Percentiles rank a stretch among this genome's conserved stretches.
Evolutionary conservation across 73 alveolate genomes (phyloP).

Genomic region (Tetrahymena elliotti): DNA sequence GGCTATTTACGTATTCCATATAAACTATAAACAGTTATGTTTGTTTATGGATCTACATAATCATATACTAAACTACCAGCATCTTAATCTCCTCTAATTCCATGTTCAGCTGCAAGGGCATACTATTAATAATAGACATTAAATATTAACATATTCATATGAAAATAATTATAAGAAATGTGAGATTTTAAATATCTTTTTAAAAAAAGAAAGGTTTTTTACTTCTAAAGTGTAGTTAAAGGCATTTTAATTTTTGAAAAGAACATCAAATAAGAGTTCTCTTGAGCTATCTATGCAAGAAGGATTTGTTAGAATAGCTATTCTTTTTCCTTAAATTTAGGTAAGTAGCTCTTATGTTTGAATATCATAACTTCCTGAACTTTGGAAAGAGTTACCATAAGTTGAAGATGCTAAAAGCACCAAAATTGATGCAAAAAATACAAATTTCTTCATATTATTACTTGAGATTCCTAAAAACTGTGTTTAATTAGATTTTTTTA

Average conservation of each 20-base stretch:
- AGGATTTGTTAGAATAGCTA: background rate
- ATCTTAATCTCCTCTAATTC: constrained; percentile 37
- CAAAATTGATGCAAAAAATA: background rate
- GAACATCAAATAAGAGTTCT: background rate
- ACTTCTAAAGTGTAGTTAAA: background rate
- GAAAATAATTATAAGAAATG: no score
- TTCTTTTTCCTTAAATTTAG: background rate
- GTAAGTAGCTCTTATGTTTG: background rate
- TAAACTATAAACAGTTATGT: constrained; percentile 11
- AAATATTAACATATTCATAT: background rate
- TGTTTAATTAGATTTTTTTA: no score
- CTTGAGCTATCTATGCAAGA: background rate
- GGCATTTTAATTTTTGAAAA: background rate
- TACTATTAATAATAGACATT: background rate
- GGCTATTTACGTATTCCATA: constrained; percentile 28
- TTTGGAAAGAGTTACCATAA: background rate
- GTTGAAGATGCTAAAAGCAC: background rate
- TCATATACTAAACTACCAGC: constrained; percentile 24
- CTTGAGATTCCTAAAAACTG: background rate
- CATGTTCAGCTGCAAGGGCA: constrained; percentile 40
- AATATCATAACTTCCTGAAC: background rate
- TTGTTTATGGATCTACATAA: constrained; percentile 33
- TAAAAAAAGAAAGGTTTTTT: background rate
- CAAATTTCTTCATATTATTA: background rate
- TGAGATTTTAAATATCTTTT: background rate